phyloP scores from a whole-genome alignment of 2,329 filamentous ascomycete genomes.

The Aspergillus sp. region DNA sequence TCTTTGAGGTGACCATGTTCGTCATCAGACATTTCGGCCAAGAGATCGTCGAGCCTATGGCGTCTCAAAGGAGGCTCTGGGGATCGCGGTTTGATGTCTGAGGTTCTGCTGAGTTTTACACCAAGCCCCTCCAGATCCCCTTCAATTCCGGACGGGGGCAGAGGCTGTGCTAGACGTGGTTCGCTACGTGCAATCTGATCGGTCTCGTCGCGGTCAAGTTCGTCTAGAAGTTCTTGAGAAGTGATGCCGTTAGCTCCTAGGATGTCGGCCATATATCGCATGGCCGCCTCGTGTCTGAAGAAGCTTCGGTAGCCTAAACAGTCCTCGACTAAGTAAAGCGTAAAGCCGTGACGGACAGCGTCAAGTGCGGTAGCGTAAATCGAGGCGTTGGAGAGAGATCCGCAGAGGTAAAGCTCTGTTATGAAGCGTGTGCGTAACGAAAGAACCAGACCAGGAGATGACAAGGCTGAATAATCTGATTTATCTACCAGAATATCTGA shows the following conservation, averaged over 20 bases:
- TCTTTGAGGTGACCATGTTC: slow-evolving; percentile 21
- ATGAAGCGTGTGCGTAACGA: slow-evolving; percentile 82
- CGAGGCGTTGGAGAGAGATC: slow-evolving; percentile 81
- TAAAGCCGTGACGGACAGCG: slow-evolving; percentile 81
- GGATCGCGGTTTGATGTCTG: slow-evolving; percentile 9
- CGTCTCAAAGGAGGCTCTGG: slow-evolving; percentile 11
- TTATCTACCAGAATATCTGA: slow-evolving; percentile 63
- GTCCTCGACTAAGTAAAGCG: slow-evolving; percentile 84
- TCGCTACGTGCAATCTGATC: slow-evolving; percentile 34
- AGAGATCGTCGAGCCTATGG: slow-evolving; percentile 12
- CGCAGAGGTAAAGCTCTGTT: slow-evolving; percentile 86
- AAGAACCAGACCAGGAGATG: slow-evolving; percentile 69
- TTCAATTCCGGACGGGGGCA: slow-evolving; percentile 34
- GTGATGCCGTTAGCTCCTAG: slow-evolving; percentile 70
- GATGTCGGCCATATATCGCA: slow-evolving; percentile 69
- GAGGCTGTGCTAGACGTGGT: slow-evolving; percentile 15
- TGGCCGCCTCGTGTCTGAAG: slow-evolving; percentile 66
- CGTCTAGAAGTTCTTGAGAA: slow-evolving; percentile 59
- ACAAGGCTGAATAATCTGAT: slow-evolving; percentile 84
- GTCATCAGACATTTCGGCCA: slow-evolving; percentile 15
- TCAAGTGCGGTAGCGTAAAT: slow-evolving; percentile 91
- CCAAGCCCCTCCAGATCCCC: slow-evolving; percentile 35
- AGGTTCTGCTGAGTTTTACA: slow-evolving; percentile 22
- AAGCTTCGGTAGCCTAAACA: slow-evolving; percentile 79
- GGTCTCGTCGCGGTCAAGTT: slow-evolving; percentile 43